Conservation (phyloP, 495 filamentous ascomycete genomes). For the Extremus antarcticus region DNA sequence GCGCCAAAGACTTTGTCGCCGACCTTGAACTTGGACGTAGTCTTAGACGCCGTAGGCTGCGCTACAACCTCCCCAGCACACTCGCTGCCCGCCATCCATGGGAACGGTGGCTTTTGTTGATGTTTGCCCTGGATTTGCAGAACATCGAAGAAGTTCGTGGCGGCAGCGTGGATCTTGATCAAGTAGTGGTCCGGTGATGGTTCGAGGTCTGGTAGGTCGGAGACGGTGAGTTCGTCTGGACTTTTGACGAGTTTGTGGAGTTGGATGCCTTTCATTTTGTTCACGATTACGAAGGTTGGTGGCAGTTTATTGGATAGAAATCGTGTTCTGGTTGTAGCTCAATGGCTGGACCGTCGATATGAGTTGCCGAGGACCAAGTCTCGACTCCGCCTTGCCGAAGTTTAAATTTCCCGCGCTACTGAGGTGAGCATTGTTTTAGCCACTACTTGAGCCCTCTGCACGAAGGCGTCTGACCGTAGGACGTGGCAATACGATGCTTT, state of each 20-base stretch:
- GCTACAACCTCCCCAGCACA: conserved; percentile 68
- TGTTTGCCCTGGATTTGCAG: conserved; percentile 73
- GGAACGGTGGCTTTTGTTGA: conserved; percentile 54
- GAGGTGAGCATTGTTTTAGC: no score
- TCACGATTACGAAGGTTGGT: not conserved
- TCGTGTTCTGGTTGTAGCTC: not conserved
- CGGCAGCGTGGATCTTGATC: conserved; percentile 73
- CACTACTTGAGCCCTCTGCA: no score
- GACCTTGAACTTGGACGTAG: conserved; percentile 46
- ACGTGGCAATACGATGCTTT: no score
- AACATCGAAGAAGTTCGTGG: conserved; percentile 88
- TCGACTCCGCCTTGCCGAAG: not conserved
- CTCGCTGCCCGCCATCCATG: conserved; percentile 76
- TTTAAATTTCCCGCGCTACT: no score
- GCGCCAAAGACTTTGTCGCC: conserved; percentile 83
- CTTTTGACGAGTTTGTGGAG: conserved; percentile 38
- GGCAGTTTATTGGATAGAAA: not conserved
- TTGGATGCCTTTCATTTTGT: conserved; percentile 1
- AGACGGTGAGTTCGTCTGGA: conserved; percentile 64
- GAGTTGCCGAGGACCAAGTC: not conserved
- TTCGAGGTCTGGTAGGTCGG: conserved; percentile 56
- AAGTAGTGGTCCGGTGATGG: conserved; percentile 65
- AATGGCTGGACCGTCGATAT: not conserved
- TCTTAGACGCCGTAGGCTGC: conserved; percentile 39
- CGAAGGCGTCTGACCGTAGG: no score